A percentile compares a stretch with the other conserved stretches of the same genome.
phyloP scores from a whole-genome alignment of 257 asterid species.

The Osmanthus fragrans region DNA sequence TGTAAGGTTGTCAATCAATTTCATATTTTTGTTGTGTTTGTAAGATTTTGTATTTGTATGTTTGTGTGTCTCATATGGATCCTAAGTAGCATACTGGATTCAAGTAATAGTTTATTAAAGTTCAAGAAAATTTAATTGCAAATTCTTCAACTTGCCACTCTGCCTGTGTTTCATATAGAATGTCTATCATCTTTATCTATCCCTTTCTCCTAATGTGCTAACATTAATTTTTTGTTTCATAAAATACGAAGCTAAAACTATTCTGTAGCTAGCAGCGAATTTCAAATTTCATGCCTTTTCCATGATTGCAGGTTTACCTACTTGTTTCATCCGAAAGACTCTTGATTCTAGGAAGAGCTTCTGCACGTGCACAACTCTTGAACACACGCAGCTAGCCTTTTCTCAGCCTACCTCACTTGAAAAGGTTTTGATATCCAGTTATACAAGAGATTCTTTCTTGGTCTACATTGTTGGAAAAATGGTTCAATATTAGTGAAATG shows the following conservation, averaged over 20 bases:
- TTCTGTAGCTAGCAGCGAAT: conserved; percentile 1
- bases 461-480: conserved; percentile 18
- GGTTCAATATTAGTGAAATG: no score
- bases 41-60: background rate
- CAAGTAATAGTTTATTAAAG: background rate
- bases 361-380: conserved; percentile 41
- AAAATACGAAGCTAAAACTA: background rate
- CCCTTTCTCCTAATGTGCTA: background rate
- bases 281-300: conserved; percentile 16
- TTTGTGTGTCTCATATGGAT: background rate
- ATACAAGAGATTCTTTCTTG: conserved; percentile 54
- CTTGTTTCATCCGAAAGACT: conserved; percentile 58
- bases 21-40: background rate
- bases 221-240: background rate
- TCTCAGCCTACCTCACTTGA: conserved; percentile 80
- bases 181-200: background rate
- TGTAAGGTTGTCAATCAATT: conserved; percentile 53
- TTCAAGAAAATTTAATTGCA: background rate
- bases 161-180: background rate
- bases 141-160: background rate
- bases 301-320: conserved; percentile 58
- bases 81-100: background rate
- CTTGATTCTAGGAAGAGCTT: conserved; percentile 59
- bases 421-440: conserved; percentile 58
- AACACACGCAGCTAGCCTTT: conserved; percentile 54